A percentile compares a stretch with the other conserved stretches of the same genome.
These are phyloP conservation scores for Dentipellis sp. DNA, from an alignment of 768 basidiomycete genomes.

Conservation along the genomic window DNA sequence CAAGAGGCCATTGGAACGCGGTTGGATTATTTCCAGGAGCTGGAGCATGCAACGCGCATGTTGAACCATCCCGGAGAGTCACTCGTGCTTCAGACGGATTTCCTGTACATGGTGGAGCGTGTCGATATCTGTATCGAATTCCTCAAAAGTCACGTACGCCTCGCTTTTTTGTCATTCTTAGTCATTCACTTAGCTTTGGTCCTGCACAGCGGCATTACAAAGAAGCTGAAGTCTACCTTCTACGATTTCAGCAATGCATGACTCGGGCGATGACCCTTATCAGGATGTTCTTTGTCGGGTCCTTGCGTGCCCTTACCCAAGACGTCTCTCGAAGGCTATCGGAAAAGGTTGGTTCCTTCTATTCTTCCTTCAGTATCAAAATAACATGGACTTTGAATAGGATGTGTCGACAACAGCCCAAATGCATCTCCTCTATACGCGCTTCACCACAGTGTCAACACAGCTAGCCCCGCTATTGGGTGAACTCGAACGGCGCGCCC, in stretches of 20 bases:
- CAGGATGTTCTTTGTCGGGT: constrained; percentile 92
- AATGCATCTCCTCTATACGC: constrained; percentile 81
- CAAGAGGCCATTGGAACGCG: constrained; percentile 78
- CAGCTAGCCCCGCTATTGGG: constrained; percentile 70
- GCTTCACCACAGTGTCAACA: constrained; percentile 66
- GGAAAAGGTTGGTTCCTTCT: constrained; percentile 47
- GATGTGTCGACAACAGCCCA: constrained; percentile 60
- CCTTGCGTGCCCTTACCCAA: constrained; percentile 64
- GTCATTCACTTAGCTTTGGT: background rate
- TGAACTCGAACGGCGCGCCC: constrained; percentile 77
- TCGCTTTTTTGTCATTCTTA: background rate
- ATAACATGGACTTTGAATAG: background rate
- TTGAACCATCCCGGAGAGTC: constrained; percentile 91
- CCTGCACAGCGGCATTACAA: constrained; percentile 68
- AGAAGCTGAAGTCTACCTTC: constrained; percentile 90
- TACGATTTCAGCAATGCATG: constrained; percentile 97
- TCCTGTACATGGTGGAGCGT: constrained; percentile 92
- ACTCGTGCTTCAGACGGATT: constrained; percentile 83
- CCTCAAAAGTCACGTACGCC: constrained; percentile 73
- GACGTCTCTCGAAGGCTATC: constrained; percentile 67
- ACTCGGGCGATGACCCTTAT: constrained; percentile 97
- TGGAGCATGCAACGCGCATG: constrained; percentile 89
- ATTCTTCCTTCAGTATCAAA: background rate
- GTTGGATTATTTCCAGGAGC: constrained; percentile 89
- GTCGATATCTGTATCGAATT: constrained; percentile 93